These are phyloP conservation scores for Hypoxylon sp. DNA, from an alignment of 2,329 filamentous ascomycete genomes.

Conservation along the genomic window DNA sequence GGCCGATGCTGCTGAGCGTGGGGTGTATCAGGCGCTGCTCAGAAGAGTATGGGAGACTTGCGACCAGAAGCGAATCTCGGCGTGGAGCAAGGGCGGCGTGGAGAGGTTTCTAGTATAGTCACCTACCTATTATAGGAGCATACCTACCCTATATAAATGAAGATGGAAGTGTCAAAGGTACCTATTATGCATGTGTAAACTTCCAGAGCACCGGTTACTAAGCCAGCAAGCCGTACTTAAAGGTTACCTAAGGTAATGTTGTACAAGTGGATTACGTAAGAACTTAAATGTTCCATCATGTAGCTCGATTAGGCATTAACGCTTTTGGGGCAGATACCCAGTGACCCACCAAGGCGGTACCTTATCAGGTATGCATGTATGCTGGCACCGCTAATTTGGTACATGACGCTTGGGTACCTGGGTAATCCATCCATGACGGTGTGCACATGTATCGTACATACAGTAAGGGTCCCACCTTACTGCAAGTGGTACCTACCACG, in stretches of 20 bases:
- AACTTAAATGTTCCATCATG: conserved; percentile 9
- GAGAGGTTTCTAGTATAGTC: conserved; percentile 40
- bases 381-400: conserved; percentile 23
- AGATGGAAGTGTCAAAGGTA: no score
- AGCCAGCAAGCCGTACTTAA: no score
- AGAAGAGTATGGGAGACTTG: conserved; percentile 50
- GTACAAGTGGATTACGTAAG: neutral
- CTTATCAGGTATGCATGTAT: no score
- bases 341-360: conserved; percentile 17
- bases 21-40: conserved; percentile 48
- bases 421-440: conserved; percentile 8
- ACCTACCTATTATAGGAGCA: no score
- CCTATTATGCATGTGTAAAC: neutral
- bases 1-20: conserved; percentile 41
- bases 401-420: neutral
- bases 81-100: conserved; percentile 51
- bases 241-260: neutral
- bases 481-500: conserved; percentile 6
- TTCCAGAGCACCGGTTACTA: neutral
- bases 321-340: conserved; percentile 5
- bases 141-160: no score
- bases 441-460: neutral
- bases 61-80: conserved; percentile 49
- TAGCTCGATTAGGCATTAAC: conserved; percentile 37
- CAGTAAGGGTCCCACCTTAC: conserved; percentile 5